Conservation (phyloP, 441 rosid genomes). For the Arabidopsis lyrata region DNA sequence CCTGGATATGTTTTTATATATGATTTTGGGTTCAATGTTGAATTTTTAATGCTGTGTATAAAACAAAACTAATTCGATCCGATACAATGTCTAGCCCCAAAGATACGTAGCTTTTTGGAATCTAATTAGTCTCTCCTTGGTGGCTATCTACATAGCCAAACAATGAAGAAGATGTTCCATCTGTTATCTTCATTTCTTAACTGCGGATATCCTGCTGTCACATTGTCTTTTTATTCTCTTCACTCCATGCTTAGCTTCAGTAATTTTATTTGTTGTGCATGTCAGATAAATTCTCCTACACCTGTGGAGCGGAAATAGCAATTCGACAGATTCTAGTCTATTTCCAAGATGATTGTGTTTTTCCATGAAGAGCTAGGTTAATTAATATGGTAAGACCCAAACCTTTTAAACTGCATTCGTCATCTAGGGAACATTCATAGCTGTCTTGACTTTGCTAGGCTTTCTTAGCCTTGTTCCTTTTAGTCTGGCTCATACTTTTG, state of each 20-base stretch:
- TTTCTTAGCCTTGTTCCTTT: neutral
- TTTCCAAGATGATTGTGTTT: neutral
- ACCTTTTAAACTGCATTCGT: neutral
- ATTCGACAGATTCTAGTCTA: neutral
- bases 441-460: neutral
- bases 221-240: too few species aligned
- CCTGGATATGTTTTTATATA: constrained; percentile 4
- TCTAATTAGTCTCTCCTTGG: too few species aligned
- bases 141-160: too few species aligned
- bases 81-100: too few species aligned
- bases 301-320: neutral
- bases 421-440: neutral
- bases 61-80: neutral
- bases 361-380: neutral
- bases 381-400: neutral
- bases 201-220: too few species aligned
- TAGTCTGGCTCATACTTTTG: neutral
- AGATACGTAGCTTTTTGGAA: too few species aligned
- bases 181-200: too few species aligned
- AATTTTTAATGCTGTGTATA: too few species aligned
- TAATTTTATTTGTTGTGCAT: neutral
- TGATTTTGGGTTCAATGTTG: neutral
- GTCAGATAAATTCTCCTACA: neutral
- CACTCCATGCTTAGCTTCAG: too few species aligned
- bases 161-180: too few species aligned